Conservation (phyloP, 2,329 filamentous ascomycete genomes). For the Trichoderma oligosporum region DNA sequence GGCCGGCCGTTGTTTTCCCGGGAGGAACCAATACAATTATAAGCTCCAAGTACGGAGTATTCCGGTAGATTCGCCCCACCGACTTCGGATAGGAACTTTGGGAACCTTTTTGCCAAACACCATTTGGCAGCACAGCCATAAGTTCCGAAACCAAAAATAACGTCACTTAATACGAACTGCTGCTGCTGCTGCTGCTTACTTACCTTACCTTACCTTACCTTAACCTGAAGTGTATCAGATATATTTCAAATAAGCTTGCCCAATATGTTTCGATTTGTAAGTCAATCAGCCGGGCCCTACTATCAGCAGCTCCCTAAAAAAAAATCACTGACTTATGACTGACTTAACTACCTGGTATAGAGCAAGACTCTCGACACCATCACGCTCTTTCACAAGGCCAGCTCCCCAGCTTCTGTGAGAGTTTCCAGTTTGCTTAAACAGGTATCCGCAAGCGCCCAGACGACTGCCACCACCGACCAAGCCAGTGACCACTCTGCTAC, state of each 20-base stretch:
- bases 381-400: slow-evolving; percentile 91
- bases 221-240: not conserved
- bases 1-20: not conserved
- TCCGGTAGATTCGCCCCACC: slow-evolving; percentile 1
- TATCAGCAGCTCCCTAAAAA: not conserved
- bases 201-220: too few species aligned
- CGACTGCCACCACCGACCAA: slow-evolving; percentile 69
- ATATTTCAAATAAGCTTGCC: not conserved
- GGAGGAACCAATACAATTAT: not conserved
- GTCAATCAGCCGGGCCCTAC: not conserved
- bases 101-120: slow-evolving; percentile 12
- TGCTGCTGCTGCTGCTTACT: not conserved
- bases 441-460: slow-evolving; percentile 64
- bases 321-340: not conserved
- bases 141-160: slow-evolving; percentile 14
- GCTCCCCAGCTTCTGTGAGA: slow-evolving; percentile 65
- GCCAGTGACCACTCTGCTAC: slow-evolving; percentile 58
- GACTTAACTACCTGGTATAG: not conserved
- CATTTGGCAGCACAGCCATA: slow-evolving; percentile 1
- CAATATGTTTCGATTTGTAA: slow-evolving; percentile 28
- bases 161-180: slow-evolving; percentile 14
- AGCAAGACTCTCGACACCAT: slow-evolving; percentile 83
- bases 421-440: slow-evolving; percentile 77
- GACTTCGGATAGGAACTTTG: slow-evolving; percentile 8
- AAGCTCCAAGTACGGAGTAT: not conserved